Evolutionary conservation across 2,329 filamentous ascomycete genomes (phyloP).

Genomic region (Penicillium sp.): DNA sequence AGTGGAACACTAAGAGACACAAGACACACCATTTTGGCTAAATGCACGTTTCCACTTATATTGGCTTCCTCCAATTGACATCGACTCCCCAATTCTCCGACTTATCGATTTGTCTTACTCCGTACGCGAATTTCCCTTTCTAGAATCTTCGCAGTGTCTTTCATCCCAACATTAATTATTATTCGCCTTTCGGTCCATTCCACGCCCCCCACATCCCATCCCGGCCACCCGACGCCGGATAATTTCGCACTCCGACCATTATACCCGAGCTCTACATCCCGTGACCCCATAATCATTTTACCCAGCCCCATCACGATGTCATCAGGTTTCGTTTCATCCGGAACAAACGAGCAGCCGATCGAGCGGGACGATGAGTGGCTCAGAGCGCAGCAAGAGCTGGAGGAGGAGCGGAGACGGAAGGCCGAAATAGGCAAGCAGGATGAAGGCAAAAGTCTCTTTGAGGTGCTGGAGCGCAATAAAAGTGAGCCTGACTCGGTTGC

Average conservation of each 20-base stretch:
- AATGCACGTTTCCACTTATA: not conserved
- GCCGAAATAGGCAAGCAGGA: conserved; percentile 54
- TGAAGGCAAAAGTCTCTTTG: conserved; percentile 51
- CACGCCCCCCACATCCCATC: conserved; percentile 1
- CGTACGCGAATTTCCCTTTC: not conserved
- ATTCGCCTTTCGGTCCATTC: conserved; percentile 6
- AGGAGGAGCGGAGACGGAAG: conserved; percentile 47
- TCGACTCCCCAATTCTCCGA: not conserved
- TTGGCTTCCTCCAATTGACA: not conserved
- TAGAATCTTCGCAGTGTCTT: not conserved
- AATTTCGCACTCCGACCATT: conserved; percentile 15
- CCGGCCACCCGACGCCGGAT: conserved; percentile 13
- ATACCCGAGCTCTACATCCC: conserved; percentile 17
- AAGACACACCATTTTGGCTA: conserved; percentile 1
- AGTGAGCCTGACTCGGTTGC: conserved; percentile 38
- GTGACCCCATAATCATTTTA: conserved; percentile 2
- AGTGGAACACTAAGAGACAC: not conserved
- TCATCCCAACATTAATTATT: not conserved
- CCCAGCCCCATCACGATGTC: conserved; percentile 38
- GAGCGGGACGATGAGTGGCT: conserved; percentile 47
- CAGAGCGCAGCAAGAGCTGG: conserved; percentile 46
- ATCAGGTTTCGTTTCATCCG: conserved; percentile 48
- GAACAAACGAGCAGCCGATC: conserved; percentile 42
- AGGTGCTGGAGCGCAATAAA: conserved; percentile 52
- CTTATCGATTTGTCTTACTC: not conserved